Base-by-base conservation (phyloP, 768 basidiomycete species). In the Crassisporium funariophilum region DNA sequence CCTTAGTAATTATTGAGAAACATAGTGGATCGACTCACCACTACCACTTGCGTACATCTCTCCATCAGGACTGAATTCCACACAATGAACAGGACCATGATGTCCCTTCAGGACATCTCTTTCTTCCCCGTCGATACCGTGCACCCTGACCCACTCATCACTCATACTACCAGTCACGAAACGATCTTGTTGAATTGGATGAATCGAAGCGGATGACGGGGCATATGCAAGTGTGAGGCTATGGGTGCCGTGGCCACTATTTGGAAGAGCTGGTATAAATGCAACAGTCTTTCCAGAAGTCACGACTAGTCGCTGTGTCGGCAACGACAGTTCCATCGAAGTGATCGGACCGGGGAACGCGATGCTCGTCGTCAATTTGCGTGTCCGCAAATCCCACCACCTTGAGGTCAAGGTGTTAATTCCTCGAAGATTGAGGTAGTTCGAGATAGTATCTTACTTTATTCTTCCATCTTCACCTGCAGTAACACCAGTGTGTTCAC, bases 1-100 rank as follows among this genome's bases (percentile, higher is more conserved):
- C 12, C 35, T 49, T 39, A 52, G n/a, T 50, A 44, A 35, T 41
- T 29, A 34, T 41, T 9, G 39, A 24, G 46, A 35, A 45, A 44
- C 13, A 29, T 20, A 47, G 31, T 41, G 37, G 23, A 36, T 40
- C 20, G 17, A 81, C 90, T 73, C 66, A 86, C 95, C 95, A 58
- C 91, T 95, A 41, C 95, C 97, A 59, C 91, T 94, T 25, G 95
- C 95, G 65, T 91, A 98, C 76, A 97, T 81, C 73, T 98, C 97
- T 17, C 95, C 95, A 63, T 98, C 95, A 0, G 95, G 95, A 61
- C 88, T 91, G 67, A 86, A 95, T 58, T 90, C 87, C 37, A 95
- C 87, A 44, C 90, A 91, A 58, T 95, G 93, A 13, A 98, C 95
- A 15, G 95, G 95, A 17, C 95, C 97, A 63, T 98, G 97, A 61